phyloP scores from a whole-genome alignment of 2,329 filamentous ascomycete genomes.

The Phyllachora maydis region DNA sequence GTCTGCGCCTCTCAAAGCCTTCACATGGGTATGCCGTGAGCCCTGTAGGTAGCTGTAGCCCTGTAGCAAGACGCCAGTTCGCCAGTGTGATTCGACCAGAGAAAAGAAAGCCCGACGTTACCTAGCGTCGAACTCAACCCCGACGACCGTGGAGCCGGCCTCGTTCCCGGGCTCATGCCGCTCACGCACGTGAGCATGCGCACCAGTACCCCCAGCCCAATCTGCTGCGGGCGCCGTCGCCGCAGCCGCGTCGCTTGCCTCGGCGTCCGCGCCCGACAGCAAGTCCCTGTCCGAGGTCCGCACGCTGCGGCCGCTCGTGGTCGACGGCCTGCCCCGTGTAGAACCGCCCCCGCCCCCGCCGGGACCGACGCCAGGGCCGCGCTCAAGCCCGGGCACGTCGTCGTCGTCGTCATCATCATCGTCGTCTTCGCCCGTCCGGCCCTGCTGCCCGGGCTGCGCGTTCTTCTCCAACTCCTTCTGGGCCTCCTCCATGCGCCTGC shows the following conservation, averaged over 20 bases:
- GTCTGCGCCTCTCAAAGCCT: no score
- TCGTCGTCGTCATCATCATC: no score
- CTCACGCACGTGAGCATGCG: constrained; percentile 4
- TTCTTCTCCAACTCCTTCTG: constrained; percentile 81
- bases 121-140: constrained; percentile 9
- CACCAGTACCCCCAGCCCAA: constrained; percentile 1
- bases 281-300: constrained; percentile 49
- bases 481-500: constrained; percentile 84
- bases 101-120: no score
- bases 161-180: constrained; percentile 9
- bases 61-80: no score
- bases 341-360: constrained; percentile 5
- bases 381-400: constrained; percentile 5
- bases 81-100: no score
- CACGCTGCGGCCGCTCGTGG: constrained; percentile 41
- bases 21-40: no score
- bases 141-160: constrained; percentile 6
- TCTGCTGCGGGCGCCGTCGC: constrained; percentile 1
- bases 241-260: constrained; percentile 19
- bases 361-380: constrained; percentile 5
- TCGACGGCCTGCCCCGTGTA: constrained; percentile 27
- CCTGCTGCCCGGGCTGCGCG: constrained; percentile 35
- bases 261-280: constrained; percentile 53
- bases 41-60: no score
- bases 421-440: constrained; percentile 28